Evolutionary conservation across 768 basidiomycete genomes (phyloP).

Genomic region (Calocybe cyanea): DNA sequence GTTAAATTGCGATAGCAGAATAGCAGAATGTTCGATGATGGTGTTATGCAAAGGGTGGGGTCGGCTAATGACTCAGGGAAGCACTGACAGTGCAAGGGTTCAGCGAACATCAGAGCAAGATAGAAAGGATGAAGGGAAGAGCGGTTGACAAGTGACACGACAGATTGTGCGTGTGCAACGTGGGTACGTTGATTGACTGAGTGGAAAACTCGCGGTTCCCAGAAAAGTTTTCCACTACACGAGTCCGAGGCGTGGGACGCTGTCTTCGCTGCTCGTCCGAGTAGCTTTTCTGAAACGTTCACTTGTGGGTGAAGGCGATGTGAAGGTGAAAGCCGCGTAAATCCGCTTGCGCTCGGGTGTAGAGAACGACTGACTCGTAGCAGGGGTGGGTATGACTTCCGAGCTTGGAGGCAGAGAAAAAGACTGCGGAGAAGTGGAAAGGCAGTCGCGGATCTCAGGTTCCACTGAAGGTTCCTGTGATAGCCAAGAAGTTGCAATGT

Average conservation of each 20-base stretch:
- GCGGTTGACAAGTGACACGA: background rate
- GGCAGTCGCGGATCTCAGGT: constrained; percentile 56
- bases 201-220: too few species aligned
- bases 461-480: constrained; percentile 51
- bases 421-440: constrained; percentile 32
- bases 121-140: background rate
- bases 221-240: constrained; percentile 9
- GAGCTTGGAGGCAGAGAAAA: constrained; percentile 24
- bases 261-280: constrained; percentile 22
- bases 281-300: constrained; percentile 47
- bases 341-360: constrained; percentile 73
- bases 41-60: too few species aligned
- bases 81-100: background rate
- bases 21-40: too few species aligned
- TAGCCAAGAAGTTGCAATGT: too few species aligned
- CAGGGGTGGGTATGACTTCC: constrained; percentile 21
- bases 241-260: constrained; percentile 24
- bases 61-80: background rate
- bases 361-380: constrained; percentile 45
- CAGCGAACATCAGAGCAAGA: background rate
- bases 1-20: too few species aligned
- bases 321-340: constrained; percentile 76
- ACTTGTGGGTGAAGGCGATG: constrained; percentile 63
- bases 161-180: too few species aligned
- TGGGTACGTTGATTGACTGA: too few species aligned